Percentiles rank a stretch among this genome's conserved stretches.
Conservation (phyloP, 2,329 filamentous ascomycete genomes). For the Alternaria metachromatica region DNA sequence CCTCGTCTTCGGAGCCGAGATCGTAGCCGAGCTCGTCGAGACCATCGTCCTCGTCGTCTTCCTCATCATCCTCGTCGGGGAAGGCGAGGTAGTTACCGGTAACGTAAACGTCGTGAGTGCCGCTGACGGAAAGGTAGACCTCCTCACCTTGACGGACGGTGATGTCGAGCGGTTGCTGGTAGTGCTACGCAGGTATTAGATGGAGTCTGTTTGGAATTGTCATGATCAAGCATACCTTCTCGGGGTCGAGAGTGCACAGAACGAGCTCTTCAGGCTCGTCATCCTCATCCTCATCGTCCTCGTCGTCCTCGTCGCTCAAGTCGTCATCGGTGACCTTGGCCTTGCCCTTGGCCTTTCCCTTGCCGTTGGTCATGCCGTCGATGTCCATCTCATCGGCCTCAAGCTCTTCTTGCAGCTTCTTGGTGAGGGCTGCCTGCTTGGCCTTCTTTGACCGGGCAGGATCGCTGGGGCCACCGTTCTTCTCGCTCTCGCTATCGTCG, state of each 20-base stretch:
- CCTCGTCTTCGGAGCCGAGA: constrained; percentile 78
- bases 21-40: constrained; percentile 75
- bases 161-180: constrained; percentile 94
- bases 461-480: constrained; percentile 90
- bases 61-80: constrained; percentile 64
- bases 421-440: constrained; percentile 75
- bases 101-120: constrained; percentile 88
- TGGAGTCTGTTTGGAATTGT: background rate
- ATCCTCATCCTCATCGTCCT: constrained; percentile 54
- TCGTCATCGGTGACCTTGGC: constrained; percentile 74
- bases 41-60: constrained; percentile 67
- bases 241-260: constrained; percentile 92
- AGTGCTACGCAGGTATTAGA: constrained; percentile 68
- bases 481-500: constrained; percentile 71
- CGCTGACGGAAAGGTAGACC: constrained; percentile 89
- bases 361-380: constrained; percentile 63
- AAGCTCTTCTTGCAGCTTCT: constrained; percentile 75
- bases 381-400: constrained; percentile 78
- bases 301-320: constrained; percentile 71
- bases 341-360: constrained; percentile 58
- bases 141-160: constrained; percentile 87
- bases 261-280: constrained; percentile 84
- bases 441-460: constrained; percentile 89
- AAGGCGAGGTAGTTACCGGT: constrained; percentile 94
- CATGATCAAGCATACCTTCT: constrained; percentile 72